A percentile compares a stretch with the other conserved stretches of the same genome.
These are phyloP conservation scores for Russula emetica DNA, from an alignment of 768 basidiomycete species.

Conservation along the genomic window DNA sequence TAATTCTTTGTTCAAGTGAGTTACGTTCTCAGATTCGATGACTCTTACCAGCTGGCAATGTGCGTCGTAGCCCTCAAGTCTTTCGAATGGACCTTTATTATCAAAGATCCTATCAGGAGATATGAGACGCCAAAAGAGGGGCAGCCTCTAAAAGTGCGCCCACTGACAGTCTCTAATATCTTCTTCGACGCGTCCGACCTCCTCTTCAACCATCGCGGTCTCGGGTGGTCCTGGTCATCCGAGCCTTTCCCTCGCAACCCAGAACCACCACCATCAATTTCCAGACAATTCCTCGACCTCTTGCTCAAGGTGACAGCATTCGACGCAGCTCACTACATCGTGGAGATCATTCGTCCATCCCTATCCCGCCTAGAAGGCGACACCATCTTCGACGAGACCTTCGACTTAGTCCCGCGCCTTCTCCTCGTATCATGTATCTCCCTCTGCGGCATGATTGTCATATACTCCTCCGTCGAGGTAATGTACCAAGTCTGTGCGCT, in stretches of 20 bases:
- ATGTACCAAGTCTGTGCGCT: conserved; percentile 32
- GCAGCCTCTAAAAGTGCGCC: conserved; percentile 5
- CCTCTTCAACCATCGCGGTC: conserved; percentile 25
- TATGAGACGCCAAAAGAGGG: conserved; percentile 4
- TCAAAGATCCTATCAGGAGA: conserved; percentile 10
- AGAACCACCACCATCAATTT: background rate
- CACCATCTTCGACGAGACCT: conserved; percentile 23
- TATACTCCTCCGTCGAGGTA: conserved; percentile 28
- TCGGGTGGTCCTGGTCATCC: conserved; percentile 28
- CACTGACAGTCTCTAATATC: background rate
- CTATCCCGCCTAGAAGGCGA: conserved; percentile 15
- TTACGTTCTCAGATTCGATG: background rate
- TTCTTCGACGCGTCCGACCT: conserved; percentile 24
- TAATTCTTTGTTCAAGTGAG: background rate
- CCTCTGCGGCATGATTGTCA: conserved; percentile 18
- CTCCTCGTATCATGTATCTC: conserved; percentile 6
- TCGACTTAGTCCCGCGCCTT: conserved; percentile 1
- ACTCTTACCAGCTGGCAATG: conserved; percentile 6
- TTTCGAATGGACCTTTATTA: conserved; percentile 23
- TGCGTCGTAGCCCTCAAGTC: conserved; percentile 13
- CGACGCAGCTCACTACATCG: conserved; percentile 20
- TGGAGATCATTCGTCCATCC: conserved; percentile 17
- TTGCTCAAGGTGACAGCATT: conserved; percentile 6
- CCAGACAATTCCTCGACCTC: background rate
- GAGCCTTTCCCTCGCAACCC: conserved; percentile 9